A percentile compares a stretch with the other conserved stretches of the same genome.
Conservation (phyloP, 768 basidiomycete species). For the Naganishia antarctica region DNA sequence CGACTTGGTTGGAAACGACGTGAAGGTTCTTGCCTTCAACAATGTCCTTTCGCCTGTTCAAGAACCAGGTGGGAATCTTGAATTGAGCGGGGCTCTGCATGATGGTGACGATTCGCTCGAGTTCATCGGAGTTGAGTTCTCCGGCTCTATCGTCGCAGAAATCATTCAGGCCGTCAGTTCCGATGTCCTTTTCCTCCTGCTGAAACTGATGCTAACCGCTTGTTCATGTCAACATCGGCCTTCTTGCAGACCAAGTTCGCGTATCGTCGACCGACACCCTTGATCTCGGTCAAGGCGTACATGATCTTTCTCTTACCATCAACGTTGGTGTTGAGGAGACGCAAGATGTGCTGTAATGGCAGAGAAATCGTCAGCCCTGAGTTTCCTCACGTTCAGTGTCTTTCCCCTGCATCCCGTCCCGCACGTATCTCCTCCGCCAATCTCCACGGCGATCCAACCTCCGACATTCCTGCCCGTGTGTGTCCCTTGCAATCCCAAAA, state of each 20-base stretch:
- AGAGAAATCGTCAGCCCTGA: constrained; percentile 1
- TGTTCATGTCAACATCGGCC: constrained; percentile 97
- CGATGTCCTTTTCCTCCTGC: neutral
- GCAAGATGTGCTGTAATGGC: constrained; percentile 82
- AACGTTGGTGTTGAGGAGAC: constrained; percentile 87
- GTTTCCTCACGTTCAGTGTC: neutral
- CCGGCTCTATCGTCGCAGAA: constrained; percentile 66
- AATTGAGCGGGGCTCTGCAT: constrained; percentile 99
- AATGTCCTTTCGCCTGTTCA: constrained; percentile 98
- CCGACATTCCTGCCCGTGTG: too few relatives aligned
- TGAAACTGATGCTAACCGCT: constrained; percentile 66
- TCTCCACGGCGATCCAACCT: neutral
- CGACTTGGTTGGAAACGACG: constrained; percentile 90
- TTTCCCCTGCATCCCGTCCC: neutral
- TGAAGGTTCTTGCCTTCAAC: constrained; percentile 95
- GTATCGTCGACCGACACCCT: constrained; percentile 98
- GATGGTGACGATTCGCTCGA: constrained; percentile 97
- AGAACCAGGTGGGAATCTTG: constrained; percentile 99
- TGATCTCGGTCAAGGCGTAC: constrained; percentile 98
- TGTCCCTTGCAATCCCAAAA: too few relatives aligned
- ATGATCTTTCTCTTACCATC: constrained; percentile 98
- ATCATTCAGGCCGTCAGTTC: constrained; percentile 1
- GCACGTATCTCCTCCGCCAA: neutral
- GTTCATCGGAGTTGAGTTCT: constrained; percentile 98
- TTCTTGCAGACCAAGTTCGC: constrained; percentile 99